Evolutionary conservation across 768 basidiomycete species (phyloP), one percentile per base, ranked within the genome.

Genomic region (Russula sp.): DNA sequence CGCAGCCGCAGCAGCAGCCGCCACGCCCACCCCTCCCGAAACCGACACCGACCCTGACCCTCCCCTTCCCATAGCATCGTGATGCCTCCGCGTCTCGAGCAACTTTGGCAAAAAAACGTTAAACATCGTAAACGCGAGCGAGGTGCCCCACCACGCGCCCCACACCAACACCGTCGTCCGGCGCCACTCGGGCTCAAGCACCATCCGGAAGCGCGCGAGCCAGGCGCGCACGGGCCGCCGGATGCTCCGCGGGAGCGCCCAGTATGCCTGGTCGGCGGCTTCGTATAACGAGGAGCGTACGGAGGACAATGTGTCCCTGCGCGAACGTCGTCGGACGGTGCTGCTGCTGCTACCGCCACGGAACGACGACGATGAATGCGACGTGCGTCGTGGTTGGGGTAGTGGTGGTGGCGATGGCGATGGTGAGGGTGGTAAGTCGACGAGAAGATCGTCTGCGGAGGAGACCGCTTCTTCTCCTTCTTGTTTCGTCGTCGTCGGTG

Each of bases 91-190:
- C 32, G 81, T 80, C 74, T 96, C 93, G 41, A 96, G 74, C 11
- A 94, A 75, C 69, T 91, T 95, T 0, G 93, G 93, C 20, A 94
- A 79, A 70, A 83, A 96, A 32, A 93, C 90, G 69, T 95, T 96
- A 73, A 96, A 95, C 86, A 96, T 93, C 2, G 90, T 93, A 68
- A 85, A 93, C 0, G 84, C 88, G 18, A 93, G 77, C 0, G 87
- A 80, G 83, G 92, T 88, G 1, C 79, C 73, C 59, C 79, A 82
- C 93, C 93, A 96, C 9, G 78, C 74, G 0, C 73, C 76, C 91
- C 93, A 96, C 22, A 94, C 83, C 39, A 93, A 74, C 60, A 92
- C 13, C 22, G 92, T 93, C 56, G 86, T 91, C 65, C 77, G 75
- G 49, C 82, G 69, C 91, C 92, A 93, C 69, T 90, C 83, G 0